Conservation (phyloP, 371 early-diverging fungal genomes). For the Syncephalastrum racemosum region DNA sequence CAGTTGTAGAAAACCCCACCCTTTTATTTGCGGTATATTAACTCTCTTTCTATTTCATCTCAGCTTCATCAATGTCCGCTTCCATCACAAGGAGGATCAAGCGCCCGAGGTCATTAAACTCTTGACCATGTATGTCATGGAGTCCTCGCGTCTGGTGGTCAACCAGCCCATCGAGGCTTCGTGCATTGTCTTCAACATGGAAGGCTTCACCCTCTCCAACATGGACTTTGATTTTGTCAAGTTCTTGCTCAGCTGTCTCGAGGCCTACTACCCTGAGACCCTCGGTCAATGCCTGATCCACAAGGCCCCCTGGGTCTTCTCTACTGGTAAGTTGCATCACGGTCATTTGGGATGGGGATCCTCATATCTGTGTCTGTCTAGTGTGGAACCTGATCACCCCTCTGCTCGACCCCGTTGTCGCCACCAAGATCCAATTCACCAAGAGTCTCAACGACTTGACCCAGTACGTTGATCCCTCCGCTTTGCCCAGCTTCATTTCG, state of each 20-base stretch:
- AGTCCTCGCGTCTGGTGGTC: constrained; percentile 76
- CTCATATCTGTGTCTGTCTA: constrained; percentile 4
- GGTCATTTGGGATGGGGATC: neutral
- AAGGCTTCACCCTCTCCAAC: constrained; percentile 75
- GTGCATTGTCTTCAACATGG: constrained; percentile 84
- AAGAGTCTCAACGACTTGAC: constrained; percentile 60
- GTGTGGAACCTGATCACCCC: constrained; percentile 82
- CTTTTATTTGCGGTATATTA: neutral
- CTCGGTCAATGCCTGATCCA: constrained; percentile 78
- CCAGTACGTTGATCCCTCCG: constrained; percentile 53
- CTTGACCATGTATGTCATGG: constrained; percentile 80
- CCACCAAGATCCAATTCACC: constrained; percentile 82
- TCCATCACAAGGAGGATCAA: constrained; percentile 61
- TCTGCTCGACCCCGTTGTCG: constrained; percentile 90
- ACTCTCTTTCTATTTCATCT: constrained; percentile 13
- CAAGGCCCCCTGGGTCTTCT: constrained; percentile 87
- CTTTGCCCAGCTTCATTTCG: constrained; percentile 33
- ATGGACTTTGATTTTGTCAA: constrained; percentile 83
- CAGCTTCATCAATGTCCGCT: constrained; percentile 62
- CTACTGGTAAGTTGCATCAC: constrained; percentile 50
- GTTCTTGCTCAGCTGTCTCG: constrained; percentile 77
- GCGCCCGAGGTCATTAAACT: constrained; percentile 56
- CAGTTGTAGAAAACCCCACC: neutral
- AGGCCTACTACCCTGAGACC: constrained; percentile 89
- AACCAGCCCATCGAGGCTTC: constrained; percentile 76